Evolutionary conservation across 768 basidiomycete species (phyloP).

Genomic region (Boletus reticulatus): DNA sequence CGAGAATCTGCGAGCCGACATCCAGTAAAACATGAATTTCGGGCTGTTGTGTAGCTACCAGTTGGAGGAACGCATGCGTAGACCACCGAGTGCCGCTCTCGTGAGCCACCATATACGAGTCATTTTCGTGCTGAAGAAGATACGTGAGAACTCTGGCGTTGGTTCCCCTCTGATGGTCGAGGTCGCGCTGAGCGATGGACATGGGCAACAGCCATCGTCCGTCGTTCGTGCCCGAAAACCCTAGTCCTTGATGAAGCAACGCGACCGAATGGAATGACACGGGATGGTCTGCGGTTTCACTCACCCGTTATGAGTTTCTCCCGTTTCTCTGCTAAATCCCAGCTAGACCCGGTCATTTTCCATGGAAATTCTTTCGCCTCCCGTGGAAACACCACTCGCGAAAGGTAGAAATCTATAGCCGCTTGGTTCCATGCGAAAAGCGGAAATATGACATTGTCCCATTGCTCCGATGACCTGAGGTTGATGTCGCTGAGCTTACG

Average conservation of each 20-base stretch:
- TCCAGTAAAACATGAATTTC: neutral
- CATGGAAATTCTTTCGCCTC: constrained; percentile 26
- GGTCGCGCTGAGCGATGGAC: constrained; percentile 29
- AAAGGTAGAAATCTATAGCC: too few relatives aligned
- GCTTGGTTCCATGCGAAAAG: too few relatives aligned
- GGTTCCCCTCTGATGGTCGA: constrained; percentile 30
- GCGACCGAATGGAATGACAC: too few relatives aligned
- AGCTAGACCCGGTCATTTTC: constrained; percentile 29
- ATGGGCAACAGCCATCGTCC: constrained; percentile 34
- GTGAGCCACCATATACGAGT: constrained; percentile 8
- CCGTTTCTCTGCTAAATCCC: constrained; percentile 35
- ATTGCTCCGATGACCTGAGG: too few relatives aligned
- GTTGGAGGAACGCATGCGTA: neutral
- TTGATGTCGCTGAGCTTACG: too few relatives aligned
- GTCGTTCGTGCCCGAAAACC: constrained; percentile 41
- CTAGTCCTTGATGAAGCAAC: neutral
- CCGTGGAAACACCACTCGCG: too few relatives aligned
- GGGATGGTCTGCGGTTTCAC: neutral
- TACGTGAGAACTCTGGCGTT: constrained; percentile 38
- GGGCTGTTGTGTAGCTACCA: neutral
- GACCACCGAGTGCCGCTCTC: neutral
- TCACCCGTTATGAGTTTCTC: constrained; percentile 8
- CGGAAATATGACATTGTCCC: too few relatives aligned
- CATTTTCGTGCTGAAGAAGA: constrained; percentile 19
- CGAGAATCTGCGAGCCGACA: constrained; percentile 50